Conservation (phyloP, 2,329 filamentous ascomycete species). For the Colletotrichum aenigma region DNA sequence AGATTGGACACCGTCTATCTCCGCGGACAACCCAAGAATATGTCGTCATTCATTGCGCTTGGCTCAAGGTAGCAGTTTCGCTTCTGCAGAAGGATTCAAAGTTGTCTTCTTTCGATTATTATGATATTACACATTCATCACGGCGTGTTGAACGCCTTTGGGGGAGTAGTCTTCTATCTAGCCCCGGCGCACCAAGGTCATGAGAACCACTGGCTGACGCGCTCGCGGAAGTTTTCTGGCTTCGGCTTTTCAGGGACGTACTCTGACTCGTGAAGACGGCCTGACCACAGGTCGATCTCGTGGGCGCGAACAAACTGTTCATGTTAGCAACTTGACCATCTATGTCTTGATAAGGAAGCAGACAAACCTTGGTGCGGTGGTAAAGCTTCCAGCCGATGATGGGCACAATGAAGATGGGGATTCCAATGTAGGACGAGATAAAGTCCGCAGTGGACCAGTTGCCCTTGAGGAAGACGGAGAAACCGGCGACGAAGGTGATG, state of each 20-base stretch:
- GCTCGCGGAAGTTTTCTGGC: slow-evolving; percentile 1
- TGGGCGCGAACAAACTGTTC: slow-evolving; percentile 25
- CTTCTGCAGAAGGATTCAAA: not conserved
- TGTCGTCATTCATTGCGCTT: not conserved
- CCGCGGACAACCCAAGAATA: not conserved
- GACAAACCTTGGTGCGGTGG: slow-evolving; percentile 12
- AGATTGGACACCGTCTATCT: not conserved
- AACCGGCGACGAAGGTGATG: slow-evolving; percentile 60
- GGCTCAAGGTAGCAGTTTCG: not conserved
- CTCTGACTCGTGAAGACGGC: slow-evolving; percentile 23
- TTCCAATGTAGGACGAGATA: slow-evolving; percentile 68
- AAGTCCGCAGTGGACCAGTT: slow-evolving; percentile 62
- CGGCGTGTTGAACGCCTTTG: not conserved
- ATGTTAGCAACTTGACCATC: not conserved
- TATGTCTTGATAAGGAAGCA: not conserved
- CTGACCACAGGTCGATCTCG: slow-evolving; percentile 30
- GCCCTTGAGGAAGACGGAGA: slow-evolving; percentile 65
- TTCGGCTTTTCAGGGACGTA: slow-evolving; percentile 6
- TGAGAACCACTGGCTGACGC: slow-evolving; percentile 16
- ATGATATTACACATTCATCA: not conserved
- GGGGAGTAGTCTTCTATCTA: not conserved
- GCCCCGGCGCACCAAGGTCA: not conserved
- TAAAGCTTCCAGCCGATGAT: slow-evolving; percentile 44
- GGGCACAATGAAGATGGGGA: slow-evolving; percentile 61
- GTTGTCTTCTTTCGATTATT: not conserved